These are phyloP conservation scores for Aureobasidium sp. DNA, from an alignment of 2,329 filamentous ascomycete species.

Conservation along the genomic window DNA sequence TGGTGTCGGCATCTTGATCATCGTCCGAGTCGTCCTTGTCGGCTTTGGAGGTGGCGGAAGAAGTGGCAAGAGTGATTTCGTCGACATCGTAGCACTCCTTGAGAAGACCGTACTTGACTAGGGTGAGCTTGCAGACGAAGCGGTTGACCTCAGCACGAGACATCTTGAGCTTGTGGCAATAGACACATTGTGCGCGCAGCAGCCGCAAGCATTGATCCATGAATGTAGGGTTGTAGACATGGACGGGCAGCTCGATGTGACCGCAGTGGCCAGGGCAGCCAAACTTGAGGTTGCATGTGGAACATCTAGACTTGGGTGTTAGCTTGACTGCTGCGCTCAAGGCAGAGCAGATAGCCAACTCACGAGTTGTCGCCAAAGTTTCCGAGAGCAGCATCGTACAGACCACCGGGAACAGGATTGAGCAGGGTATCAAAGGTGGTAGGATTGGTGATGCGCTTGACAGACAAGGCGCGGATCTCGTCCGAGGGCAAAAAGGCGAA, in stretches of 20 bases:
- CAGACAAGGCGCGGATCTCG: conserved; percentile 83
- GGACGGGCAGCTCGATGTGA: conserved; percentile 88
- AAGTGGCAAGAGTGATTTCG: conserved; percentile 36
- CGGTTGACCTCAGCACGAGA: conserved; percentile 68
- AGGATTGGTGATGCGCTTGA: conserved; percentile 88
- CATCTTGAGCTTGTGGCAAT: conserved; percentile 82
- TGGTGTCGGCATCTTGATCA: conserved; percentile 56
- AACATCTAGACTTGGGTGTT: conserved; percentile 54
- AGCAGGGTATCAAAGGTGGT: conserved; percentile 89
- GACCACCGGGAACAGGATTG: conserved; percentile 80
- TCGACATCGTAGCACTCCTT: conserved; percentile 53
- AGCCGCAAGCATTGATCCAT: conserved; percentile 86
- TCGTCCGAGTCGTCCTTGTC: conserved; percentile 47
- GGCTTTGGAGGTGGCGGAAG: conserved; percentile 20
- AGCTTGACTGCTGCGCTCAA: conserved; percentile 7
- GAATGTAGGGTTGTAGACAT: conserved; percentile 94
- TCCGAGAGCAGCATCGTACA: conserved; percentile 88
- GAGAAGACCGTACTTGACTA: conserved; percentile 78
- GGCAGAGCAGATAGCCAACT: conserved; percentile 30
- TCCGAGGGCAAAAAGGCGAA: conserved; percentile 76
- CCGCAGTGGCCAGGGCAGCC: conserved; percentile 88
- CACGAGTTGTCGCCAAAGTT: conserved; percentile 82
- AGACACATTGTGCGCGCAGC: conserved; percentile 79
- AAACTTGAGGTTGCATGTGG: conserved; percentile 81
- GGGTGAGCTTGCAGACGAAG: conserved; percentile 74